Evolutionary conservation across 2,329 filamentous ascomycete species (phyloP), one percentile per base, ranked within the genome.

Genomic region (Madurella fahalii): DNA sequence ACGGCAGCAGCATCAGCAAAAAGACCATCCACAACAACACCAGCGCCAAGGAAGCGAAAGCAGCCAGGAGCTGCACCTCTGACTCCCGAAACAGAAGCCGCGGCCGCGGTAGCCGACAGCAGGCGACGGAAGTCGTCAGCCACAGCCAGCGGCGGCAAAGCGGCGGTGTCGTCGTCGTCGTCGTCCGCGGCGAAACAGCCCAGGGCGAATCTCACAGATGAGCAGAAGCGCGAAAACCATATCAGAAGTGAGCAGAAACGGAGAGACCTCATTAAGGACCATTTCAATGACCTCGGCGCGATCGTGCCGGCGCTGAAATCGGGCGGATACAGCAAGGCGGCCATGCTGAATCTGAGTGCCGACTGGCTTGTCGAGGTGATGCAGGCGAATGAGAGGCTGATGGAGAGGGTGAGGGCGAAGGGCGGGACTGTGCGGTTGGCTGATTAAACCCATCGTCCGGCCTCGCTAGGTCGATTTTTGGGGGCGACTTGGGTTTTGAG

Each of bases 231-330:
- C 44, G 86, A 85, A 64, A 95, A 96, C 62, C 90, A 95, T 66
- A 94, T 95, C 60, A 79, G 85, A 50, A 94, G 90, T 50, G 90
- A 95, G 67, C 89, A 95, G 72, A 95, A 94, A 70, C 81, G 91
- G 34, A 80, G 90, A 46, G 90, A 89, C 25, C 75, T 91, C 45
- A 93, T 93, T 64, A 87, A 90, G 66, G 81, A 88, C 61, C 89
- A 89, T 0, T 95, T 93, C 63, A 87, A 91, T 42, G 87, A 93
- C 54, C 73, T 95, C n/a, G 83, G 82, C 60, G 78, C 83, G 30
- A 76, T 95, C 18, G 88, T 95, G 0, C 90, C 91, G 0, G 86
- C 84, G 15, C 76, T 95, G 11, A 81, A 80, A 52, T 84, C 82
- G 25, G 87, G 87, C 9, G 87, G 87, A 1, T 85, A 91, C 61